These are phyloP conservation scores for Rhododendron vialii DNA, from an alignment of 148 eudicot genomes.

Conservation along the genomic window DNA sequence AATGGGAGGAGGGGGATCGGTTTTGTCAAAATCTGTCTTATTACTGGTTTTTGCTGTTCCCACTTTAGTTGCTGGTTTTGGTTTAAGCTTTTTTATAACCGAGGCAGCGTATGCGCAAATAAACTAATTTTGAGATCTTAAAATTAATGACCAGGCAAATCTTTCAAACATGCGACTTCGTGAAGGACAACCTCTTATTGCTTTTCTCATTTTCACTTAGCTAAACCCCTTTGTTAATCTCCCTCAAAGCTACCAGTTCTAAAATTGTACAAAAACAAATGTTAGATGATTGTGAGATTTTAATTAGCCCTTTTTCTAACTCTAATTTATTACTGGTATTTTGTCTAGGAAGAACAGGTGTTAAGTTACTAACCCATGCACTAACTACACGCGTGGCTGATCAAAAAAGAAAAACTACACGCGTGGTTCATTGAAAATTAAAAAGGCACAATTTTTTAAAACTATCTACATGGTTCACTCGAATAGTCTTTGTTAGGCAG, in stretches of 20 bases:
- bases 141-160: no score
- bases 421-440: no score
- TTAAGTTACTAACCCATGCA: background rate
- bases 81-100: no score
- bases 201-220: no score
- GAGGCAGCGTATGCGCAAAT: no score
- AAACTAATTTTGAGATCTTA: no score
- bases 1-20: background rate
- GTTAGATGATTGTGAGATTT: background rate
- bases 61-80: background rate
- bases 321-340: background rate
- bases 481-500: background rate
- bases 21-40: background rate
- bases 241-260: background rate
- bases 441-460: no score
- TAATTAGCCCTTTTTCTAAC: background rate
- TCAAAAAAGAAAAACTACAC: no score
- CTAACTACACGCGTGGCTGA: no score
- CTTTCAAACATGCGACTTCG: no score
- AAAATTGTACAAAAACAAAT: background rate
- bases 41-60: background rate
- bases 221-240: background rate
- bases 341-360: background rate
- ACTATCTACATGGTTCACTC: no score
- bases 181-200: no score